Base-by-base conservation (phyloP, 495 filamentous ascomycete species). In the Mytilinidion resinicola region DNA sequence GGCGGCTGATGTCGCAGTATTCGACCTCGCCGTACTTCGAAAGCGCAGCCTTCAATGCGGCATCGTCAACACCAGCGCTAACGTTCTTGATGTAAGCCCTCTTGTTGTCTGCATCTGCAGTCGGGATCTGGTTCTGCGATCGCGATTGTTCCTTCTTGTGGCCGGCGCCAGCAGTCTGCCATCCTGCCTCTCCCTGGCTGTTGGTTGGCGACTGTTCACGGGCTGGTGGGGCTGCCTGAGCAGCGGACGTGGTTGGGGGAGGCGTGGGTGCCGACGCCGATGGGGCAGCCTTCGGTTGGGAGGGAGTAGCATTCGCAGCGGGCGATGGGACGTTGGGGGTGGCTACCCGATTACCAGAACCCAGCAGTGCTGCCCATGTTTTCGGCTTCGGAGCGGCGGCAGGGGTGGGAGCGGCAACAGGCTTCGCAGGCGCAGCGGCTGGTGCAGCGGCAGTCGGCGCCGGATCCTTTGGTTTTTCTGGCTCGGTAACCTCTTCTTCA, bases 71-170 rank as follows among this genome's bases (percentile, higher is more conserved):
- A 74, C 88, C 88, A 1, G 93, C 89, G 38, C 85, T 89, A 34
- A 97, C 91, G 63, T 91, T 95, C 79, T 93, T 95, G 68, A 97
- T 86, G 69, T 96, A 97, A 14, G 83, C 95, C 58, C 87, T 76
- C 50, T 80, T 80, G 53, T 85, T 81, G 20, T 70, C 65, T 0
- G 56, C 37, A 5, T 61, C 60, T 42, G 36, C 49, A 34, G 33
- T 70, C 61, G 39, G 78, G 71, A 12, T 72, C 64, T 43, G 71
- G 7, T 80, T 79, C 34, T 64, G 67, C 64, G 80, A 80, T 56
- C 89, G 82, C 55, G 82, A 80, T 73, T 91, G 88, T 48, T 84
- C 83, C 76, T 92, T 92, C 67, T 85, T 85, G 76, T 91, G 85
- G 52, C 85, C 83, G 48, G 73, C 70, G 39, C 85, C 87, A 38